Evolutionary conservation across 441 rosid species (phyloP), one percentile per base, ranked within the genome.

Genomic region (Daphne laureola): DNA sequence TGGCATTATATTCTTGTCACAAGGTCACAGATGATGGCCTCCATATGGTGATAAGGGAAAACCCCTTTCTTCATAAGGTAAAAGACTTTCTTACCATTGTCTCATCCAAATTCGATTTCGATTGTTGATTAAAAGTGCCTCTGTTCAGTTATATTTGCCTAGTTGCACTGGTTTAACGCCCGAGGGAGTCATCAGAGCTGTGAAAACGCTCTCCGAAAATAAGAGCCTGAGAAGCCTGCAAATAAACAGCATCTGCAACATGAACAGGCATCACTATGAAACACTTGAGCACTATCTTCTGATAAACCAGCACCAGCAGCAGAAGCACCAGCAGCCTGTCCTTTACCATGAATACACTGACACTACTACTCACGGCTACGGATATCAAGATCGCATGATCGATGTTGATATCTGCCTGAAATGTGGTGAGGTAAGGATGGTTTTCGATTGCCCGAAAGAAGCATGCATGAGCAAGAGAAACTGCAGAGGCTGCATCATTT

Each of bases 101-200:
- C 3, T 25, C 7, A 23, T 15, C 18, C 17, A 7, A 51, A 40
- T 41, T 51, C 12, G 14, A 31, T 9, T 31, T 9, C 7, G 38
- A 31, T 5, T 31, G 6, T 31, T 7, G 38, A 31, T 31, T 31
- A 31, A 31, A 5, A 6, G 9, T 31, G 38, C 9, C 11, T 31
- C 38, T 9, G 12, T 63, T 62, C 80, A 88, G 95, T 73, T 89
- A 3, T 67, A 69, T 38, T 44, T 87, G 51, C 78, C 86, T 12
- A 83, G 81, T 54, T 84, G 96, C 77, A 70, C 74, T 3, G 69
- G 78, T 61, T 66, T 89, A 42, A 81, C 84, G 17, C 92, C 90
- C 5, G 76, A 84, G 38, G 98, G 96, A 68, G 69, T 89, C 47
- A 73, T 82, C 18, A 66, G 49, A 51, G 80, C 81, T 41, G 80